phyloP scores from a whole-genome alignment of 2,329 filamentous ascomycete species.

The Fusarium denticulatum region DNA sequence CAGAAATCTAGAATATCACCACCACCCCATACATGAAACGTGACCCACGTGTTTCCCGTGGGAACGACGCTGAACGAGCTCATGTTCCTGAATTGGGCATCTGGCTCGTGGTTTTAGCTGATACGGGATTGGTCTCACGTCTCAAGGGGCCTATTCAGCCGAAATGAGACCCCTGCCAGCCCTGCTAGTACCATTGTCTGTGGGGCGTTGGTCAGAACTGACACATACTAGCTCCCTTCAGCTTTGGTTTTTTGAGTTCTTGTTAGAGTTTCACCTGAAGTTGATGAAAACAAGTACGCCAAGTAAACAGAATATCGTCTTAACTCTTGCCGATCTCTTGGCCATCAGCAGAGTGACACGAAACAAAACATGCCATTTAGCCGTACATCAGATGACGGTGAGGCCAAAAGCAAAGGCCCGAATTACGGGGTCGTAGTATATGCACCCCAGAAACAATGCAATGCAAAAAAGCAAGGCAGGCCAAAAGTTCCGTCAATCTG shows the following conservation, averaged over 20 bases:
- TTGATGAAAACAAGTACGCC: not conserved
- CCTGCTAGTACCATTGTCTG: not conserved
- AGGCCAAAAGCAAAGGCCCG: not conserved
- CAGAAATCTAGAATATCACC: constrained; percentile 11
- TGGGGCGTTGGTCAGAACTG: not conserved
- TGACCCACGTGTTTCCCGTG: not conserved
- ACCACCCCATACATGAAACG: not conserved
- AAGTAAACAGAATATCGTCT: not conserved
- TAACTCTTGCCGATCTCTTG: not conserved
- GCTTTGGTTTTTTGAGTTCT: not conserved
- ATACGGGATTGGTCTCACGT: not conserved
- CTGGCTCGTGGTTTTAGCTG: not conserved
- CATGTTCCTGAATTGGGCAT: not conserved
- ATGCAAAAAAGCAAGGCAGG: not conserved
- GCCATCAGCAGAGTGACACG: not conserved
- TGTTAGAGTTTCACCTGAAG: not conserved
- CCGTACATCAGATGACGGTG: not conserved
- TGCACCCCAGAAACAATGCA: not conserved
- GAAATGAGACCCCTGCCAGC: not conserved
- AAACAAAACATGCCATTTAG: not conserved
- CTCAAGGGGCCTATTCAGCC: not conserved
- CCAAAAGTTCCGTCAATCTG: not conserved
- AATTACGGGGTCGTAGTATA: not conserved
- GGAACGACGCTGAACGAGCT: not conserved
- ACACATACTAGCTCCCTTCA: not conserved